Conservation (phyloP, 2,329 filamentous ascomycete genomes). For the Aschersonia sp. region DNA sequence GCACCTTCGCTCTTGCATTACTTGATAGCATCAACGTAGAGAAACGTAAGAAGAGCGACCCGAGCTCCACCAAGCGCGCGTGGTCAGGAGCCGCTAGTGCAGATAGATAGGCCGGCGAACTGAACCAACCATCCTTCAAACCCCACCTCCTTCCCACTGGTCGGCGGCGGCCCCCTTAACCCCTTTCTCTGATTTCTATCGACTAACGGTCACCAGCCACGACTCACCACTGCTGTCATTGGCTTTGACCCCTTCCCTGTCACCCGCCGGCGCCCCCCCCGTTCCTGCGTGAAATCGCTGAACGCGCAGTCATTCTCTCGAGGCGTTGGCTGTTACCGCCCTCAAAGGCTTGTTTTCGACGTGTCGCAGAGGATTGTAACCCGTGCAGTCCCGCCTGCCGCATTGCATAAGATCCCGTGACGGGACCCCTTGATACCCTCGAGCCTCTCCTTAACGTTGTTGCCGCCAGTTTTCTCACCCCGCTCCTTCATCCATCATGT, state of each 20-base stretch:
- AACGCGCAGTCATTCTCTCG: background rate
- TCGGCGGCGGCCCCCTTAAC: background rate
- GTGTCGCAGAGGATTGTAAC: background rate
- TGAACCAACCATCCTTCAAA: background rate
- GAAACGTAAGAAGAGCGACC: no score
- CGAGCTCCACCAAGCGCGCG: no score
- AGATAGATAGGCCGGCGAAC: no score
- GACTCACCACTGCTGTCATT: background rate
- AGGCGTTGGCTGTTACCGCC: background rate
- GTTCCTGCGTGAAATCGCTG: background rate
- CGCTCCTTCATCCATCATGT: slow-evolving; percentile 26
- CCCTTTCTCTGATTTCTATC: no score
- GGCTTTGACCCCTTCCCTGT: background rate
- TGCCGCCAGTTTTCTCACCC: slow-evolving; percentile 3
- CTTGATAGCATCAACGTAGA: no score
- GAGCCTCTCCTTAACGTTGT: slow-evolving; percentile 1
- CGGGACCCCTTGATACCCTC: slow-evolving; percentile 1
- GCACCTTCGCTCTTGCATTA: no score
- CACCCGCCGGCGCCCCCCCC: no score
- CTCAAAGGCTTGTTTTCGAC: background rate
- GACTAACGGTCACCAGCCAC: no score
- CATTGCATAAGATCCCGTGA: slow-evolving; percentile 3
- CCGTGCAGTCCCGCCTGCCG: slow-evolving; percentile 1
- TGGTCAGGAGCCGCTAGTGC: no score
- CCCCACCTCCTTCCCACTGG: background rate